phyloP scores from a whole-genome alignment of 1,284 basidiomycete species.

The Heterobasidion parviporum region DNA sequence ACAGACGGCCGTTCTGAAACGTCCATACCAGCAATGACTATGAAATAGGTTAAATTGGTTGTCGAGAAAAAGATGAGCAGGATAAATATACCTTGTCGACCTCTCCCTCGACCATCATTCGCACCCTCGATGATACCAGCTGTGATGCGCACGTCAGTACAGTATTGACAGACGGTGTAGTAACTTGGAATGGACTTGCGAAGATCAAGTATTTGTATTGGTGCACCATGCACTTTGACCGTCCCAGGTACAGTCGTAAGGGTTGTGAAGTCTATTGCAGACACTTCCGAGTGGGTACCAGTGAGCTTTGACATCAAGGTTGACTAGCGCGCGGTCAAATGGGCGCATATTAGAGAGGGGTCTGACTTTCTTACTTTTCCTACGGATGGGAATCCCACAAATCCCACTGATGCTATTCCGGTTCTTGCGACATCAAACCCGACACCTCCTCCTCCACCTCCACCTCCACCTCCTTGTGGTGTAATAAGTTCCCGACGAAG shows the following conservation, averaged over 20 bases:
- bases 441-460: conserved; percentile 79
- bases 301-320: conserved; percentile 98
- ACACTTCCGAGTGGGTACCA: conserved; percentile 96
- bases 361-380: conserved; percentile 56
- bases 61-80: conserved; percentile 2
- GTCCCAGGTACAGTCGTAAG: conserved; percentile 94
- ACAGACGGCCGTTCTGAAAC: neutral
- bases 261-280: conserved; percentile 97
- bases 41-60: neutral
- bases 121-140: conserved; percentile 99
- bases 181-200: conserved; percentile 38
- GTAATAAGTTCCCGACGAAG: conserved; percentile 90
- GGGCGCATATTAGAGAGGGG: conserved; percentile 10
- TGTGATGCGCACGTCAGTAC: conserved; percentile 20
- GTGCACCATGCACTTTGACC: conserved; percentile 89
- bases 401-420: conserved; percentile 94
- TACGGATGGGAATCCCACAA: conserved; percentile 85
- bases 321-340: conserved; percentile 45
- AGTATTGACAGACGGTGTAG: conserved; percentile 6
- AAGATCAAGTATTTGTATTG: conserved; percentile 81
- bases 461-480: conserved; percentile 65
- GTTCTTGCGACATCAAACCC: conserved; percentile 98
- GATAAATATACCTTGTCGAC: conserved; percentile 72
- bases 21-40: conserved; percentile 75
- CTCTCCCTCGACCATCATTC: conserved; percentile 96